Base-by-base conservation (phyloP, 2,329 filamentous ascomycete genomes). In the Fusarium liriodendri region DNA sequence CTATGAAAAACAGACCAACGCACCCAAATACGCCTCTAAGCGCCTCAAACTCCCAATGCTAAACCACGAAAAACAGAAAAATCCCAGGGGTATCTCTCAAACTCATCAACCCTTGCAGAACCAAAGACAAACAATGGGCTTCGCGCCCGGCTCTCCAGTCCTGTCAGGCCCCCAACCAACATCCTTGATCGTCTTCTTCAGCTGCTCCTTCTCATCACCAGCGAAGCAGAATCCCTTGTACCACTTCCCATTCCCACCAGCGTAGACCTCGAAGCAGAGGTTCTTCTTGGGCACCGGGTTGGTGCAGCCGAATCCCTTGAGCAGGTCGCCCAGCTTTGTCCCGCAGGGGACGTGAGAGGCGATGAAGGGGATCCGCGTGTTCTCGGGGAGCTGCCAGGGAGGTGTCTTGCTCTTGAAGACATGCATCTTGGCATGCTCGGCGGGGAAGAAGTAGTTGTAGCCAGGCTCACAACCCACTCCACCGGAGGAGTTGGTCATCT, bases 391-490 rank as follows among this genome's bases (percentile, higher is more conserved):
- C 72, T 87, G 85, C 90, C 90, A 92, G 0, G 90, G 90, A 0
- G 87, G 83, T 0, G 79, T 83, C 18, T 80, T 75, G 10, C 85
- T 85, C 71, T 86, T 87, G 79, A 92, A 85, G 4, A 92, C 83
- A 74, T 91, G 89, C 8, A 91, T 82, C 72, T 89, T 91, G 33
- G 88, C 89, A 79, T 91, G 88, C 71, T 88, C 84, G 0, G 82
- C 76, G 0, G 89, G 86, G 80, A 91, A 92, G 77, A 91, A 87
- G 80, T 91, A 90, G 81, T 90, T 89, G 82, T 91, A 92, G 2
- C 89, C 90, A 0, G 88, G 89, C 75, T 91, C 90, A 69, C 87
- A 87, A 45, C 89, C 89, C 1, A 87, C 84, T 25, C 89, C 89
- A 52, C 90, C 88, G 0, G 88, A 88, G 0, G 86, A 85, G 80